These are phyloP conservation scores for Persicaria maculosa DNA, from an alignment of 148 eudicot species.

Conservation along the genomic window DNA sequence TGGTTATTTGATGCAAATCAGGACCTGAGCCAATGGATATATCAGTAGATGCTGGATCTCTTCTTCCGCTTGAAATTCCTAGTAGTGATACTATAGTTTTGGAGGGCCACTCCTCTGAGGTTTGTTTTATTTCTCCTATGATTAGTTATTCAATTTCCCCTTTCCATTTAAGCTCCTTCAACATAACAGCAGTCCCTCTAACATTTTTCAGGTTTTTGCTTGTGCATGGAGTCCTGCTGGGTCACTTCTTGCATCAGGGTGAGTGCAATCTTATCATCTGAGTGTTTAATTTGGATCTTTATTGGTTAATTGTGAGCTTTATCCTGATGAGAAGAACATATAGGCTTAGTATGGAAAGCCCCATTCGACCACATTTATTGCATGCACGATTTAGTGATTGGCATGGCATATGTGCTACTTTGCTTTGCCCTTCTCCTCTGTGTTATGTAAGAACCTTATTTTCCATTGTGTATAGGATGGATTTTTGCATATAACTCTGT, in stretches of 20 bases:
- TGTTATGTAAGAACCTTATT: not conserved
- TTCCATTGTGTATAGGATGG: not conserved
- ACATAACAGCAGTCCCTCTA: constrained; percentile 4
- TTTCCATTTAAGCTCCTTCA: constrained; percentile 4
- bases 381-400: not conserved
- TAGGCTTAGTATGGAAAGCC: not conserved
- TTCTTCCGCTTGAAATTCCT: constrained; percentile 28
- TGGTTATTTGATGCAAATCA: constrained; percentile 17
- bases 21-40: constrained; percentile 58
- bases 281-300: not conserved
- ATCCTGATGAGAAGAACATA: not conserved
- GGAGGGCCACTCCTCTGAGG: constrained; percentile 73
- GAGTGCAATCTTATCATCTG: constrained; percentile 19
- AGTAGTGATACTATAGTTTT: constrained; percentile 41
- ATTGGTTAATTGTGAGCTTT: not conserved
- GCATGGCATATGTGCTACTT: not conserved
- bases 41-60: constrained; percentile 17
- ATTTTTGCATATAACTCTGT: not conserved
- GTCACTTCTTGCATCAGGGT: constrained; percentile 75
- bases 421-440: not conserved
- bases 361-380: not conserved
- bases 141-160: not conserved
- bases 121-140: constrained; percentile 12
- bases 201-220: constrained; percentile 45
- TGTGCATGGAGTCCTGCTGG: constrained; percentile 77